Conservation (phyloP, 352 stramenopile genomes). For the Globisporangium recalcitrans region DNA sequence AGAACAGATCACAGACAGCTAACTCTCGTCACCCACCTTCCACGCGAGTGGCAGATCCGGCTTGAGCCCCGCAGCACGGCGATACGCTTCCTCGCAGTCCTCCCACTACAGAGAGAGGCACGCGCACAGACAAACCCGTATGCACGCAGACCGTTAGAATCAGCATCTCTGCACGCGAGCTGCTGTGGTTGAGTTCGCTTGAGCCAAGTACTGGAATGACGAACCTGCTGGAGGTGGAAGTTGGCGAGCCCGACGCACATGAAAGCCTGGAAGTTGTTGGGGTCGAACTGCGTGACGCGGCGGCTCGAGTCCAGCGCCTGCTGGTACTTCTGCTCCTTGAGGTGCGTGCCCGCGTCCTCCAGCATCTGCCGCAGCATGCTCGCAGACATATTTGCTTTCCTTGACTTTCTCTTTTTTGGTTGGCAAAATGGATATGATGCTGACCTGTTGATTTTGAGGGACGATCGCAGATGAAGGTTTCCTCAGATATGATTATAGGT, state of each 20-base stretch:
- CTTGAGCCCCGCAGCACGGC: slow-evolving; percentile 59
- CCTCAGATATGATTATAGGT: too few relatives aligned
- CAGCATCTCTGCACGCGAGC: too few relatives aligned
- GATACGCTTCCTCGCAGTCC: slow-evolving; percentile 64
- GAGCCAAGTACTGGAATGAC: too few relatives aligned
- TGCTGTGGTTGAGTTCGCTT: too few relatives aligned
- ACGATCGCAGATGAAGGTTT: too few relatives aligned
- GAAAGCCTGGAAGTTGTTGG: slow-evolving; percentile 78
- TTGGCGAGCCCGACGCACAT: slow-evolving; percentile 77
- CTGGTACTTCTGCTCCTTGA: slow-evolving; percentile 75
- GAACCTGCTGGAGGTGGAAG: slow-evolving; percentile 65
- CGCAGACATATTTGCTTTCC: slow-evolving; percentile 50
- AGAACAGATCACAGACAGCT: neutral
- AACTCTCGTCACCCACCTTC: slow-evolving; percentile 47
- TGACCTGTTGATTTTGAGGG: too few relatives aligned
- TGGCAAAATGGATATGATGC: neutral
- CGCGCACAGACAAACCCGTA: too few relatives aligned
- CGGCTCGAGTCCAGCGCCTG: slow-evolving; percentile 60
- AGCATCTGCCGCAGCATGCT: slow-evolving; percentile 75
- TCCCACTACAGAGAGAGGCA: too few relatives aligned
- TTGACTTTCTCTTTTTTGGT: neutral
- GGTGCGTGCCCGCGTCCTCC: slow-evolving; percentile 55
- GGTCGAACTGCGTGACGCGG: slow-evolving; percentile 70
- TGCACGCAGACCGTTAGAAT: neutral
- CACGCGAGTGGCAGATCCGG: slow-evolving; percentile 67